Evolutionary conservation across 495 filamentous ascomycete genomes (phyloP), one percentile per base, ranked within the genome.

Genomic region (Bathelium albidoporum): DNA sequence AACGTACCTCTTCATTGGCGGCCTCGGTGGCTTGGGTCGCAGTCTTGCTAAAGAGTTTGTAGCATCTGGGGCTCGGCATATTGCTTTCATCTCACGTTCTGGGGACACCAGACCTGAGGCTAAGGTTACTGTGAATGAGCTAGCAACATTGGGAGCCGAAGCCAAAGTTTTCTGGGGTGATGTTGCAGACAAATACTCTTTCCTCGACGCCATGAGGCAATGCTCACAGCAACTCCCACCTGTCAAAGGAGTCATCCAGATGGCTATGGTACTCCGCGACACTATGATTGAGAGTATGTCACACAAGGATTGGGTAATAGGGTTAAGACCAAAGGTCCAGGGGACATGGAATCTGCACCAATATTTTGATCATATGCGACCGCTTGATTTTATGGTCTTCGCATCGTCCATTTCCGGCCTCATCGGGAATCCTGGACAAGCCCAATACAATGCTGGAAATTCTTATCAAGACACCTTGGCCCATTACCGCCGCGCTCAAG

Each of bases 1-100:
- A 1, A 70, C 77, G 4, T 82, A 82, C 65, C 34, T 81, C 7
- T 64, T 82, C 14, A 69, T 74, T 7, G 78, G 79, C 11, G 79
- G 79, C 44, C 65, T 77, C 9, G 79, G 79, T 22, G 79, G 79
- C 34, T 62, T 81, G 1, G 79, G 77, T 0, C 52, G 61, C 9
- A 20, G 29, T 59, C 16, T 63, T 28, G 36, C 44, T 3, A 18
- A 44, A 1, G 16, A 22, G 22, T 9, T 59, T 11, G 28, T 32
- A 1, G 24, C 5, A 18, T 14, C 14, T 11, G 44, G 44, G 1
- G 61, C 61, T 18, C 44, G 32, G 22, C 2, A 45, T 26, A 12
- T 62, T 9, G n/a, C 24, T 28, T 31, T 63, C 31, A 14, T 58
- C 10, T 64, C 62, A 2, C 60, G 53, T n/a, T 43, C 41, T 9